Percentiles rank a stretch among this genome's conserved stretches.
These are phyloP conservation scores for Xylariomycetidae sp. DNA, from an alignment of 2,329 filamentous ascomycete species.

Conservation along the genomic window DNA sequence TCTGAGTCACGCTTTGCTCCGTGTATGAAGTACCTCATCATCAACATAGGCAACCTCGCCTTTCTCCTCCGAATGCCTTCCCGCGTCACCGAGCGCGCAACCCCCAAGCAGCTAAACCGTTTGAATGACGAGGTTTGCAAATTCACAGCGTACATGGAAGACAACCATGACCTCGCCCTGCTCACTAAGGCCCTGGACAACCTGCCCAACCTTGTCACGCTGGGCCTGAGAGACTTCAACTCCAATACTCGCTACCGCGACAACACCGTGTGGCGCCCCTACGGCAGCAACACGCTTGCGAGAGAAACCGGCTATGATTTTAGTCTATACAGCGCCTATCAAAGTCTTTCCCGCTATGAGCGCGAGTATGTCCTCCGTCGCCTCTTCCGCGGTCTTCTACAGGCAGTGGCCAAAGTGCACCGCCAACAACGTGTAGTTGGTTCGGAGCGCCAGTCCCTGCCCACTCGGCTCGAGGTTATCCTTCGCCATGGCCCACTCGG, in stretches of 20 bases:
- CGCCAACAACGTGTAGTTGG: background rate
- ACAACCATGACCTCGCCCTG: slow-evolving; percentile 45
- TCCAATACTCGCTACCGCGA: slow-evolving; percentile 45
- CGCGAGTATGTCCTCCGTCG: background rate
- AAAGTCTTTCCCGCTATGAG: background rate
- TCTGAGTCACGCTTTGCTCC: slow-evolving; percentile 36
- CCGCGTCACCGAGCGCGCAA: too few relatives aligned
- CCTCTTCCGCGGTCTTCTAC: background rate
- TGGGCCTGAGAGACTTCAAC: slow-evolving; percentile 56
- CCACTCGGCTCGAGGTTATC: slow-evolving; percentile 43
- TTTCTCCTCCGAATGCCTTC: background rate
- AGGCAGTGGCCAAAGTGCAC: background rate
- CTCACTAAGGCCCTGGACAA: slow-evolving; percentile 50
- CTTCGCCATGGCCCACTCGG: slow-evolving; percentile 29
- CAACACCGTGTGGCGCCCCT: slow-evolving; percentile 44
- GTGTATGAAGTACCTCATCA: slow-evolving; percentile 40
- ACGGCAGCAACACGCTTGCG: slow-evolving; percentile 32
- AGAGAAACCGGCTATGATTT: background rate
- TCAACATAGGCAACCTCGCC: too few relatives aligned
- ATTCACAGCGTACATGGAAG: too few relatives aligned
- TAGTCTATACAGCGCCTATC: background rate
- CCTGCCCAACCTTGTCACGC: slow-evolving; percentile 46
- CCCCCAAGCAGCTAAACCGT: too few relatives aligned
- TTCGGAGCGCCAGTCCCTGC: slow-evolving; percentile 6
- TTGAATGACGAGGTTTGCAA: too few relatives aligned